Percentiles rank a stretch among this genome's conserved stretches.
phyloP scores from a whole-genome alignment of 208 protist genomes.

The Naegleria fowleri region DNA sequence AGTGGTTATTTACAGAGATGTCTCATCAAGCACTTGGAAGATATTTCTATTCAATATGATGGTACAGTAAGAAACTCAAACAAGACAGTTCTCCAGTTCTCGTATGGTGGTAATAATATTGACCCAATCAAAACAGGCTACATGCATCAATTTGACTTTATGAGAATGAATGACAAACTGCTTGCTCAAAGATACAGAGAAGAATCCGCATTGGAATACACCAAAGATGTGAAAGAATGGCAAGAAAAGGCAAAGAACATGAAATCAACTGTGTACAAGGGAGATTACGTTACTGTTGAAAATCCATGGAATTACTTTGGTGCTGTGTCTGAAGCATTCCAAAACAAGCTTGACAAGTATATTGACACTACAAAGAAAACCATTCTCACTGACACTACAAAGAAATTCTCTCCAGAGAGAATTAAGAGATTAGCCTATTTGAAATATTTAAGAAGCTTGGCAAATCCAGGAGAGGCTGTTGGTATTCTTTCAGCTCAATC shows the following conservation, averaged over 20 bases:
- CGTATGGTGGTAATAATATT: conserved; percentile 96
- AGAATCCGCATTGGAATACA: neutral
- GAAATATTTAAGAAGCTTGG: conserved; percentile 1
- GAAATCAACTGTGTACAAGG: neutral
- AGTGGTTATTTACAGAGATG: conserved; percentile 97
- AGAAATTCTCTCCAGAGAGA: neutral
- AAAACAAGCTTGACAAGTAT: conserved; percentile 42
- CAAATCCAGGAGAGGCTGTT: conserved; percentile 51
- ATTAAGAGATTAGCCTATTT: neutral
- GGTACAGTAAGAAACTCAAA: conserved; percentile 87
- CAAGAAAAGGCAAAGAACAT: conserved; percentile 34
- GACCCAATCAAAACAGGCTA: conserved; percentile 85
- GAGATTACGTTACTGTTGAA: too few relatives aligned
- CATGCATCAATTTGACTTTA: conserved; percentile 81
- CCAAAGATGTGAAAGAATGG: neutral
- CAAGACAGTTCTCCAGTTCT: conserved; percentile 89
- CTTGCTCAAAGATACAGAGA: neutral
- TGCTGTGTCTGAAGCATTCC: conserved; percentile 43
- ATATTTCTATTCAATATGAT: conserved; percentile 84
- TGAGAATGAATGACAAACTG: conserved; percentile 51
- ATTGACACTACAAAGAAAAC: conserved; percentile 29
- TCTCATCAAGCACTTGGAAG: conserved; percentile 93
- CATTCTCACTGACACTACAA: neutral
- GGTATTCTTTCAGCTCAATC: conserved; percentile 94
- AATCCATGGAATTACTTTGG: conserved; percentile 36